phyloP scores from a whole-genome alignment of 1,139 yeast genomes.

The Nadsonia starkeyi-henricii region DNA sequence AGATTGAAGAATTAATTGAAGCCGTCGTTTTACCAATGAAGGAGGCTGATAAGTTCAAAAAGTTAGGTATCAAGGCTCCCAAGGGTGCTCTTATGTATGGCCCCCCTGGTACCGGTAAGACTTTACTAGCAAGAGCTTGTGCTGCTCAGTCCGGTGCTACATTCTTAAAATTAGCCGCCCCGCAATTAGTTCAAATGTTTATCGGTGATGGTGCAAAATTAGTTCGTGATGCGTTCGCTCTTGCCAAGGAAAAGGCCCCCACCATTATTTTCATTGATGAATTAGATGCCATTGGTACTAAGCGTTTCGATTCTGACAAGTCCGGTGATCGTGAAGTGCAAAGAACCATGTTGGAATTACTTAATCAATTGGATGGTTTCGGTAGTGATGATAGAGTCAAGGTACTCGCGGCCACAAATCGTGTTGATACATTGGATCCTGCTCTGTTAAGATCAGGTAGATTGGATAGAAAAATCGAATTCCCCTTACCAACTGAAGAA shows the following conservation, averaged over 20 bases:
- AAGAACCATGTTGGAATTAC: slow-evolving; percentile 93
- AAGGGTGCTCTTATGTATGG: slow-evolving; percentile 99
- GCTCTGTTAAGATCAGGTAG: slow-evolving; percentile 95
- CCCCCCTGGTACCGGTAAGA: slow-evolving; percentile 99
- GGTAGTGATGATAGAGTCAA: slow-evolving; percentile 97
- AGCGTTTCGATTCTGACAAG: slow-evolving; percentile 87
- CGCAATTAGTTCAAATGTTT: slow-evolving; percentile 97
- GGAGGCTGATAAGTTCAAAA: slow-evolving; percentile 90
- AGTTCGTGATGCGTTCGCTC: slow-evolving; percentile 96
- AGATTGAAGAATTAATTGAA: slow-evolving; percentile 92
- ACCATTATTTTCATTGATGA: slow-evolving; percentile 95
- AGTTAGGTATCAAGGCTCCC: slow-evolving; percentile 89
- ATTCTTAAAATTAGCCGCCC: slow-evolving; percentile 90
- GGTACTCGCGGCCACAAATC: slow-evolving; percentile 94
- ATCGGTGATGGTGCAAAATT: slow-evolving; percentile 98
- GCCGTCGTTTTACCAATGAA: slow-evolving; percentile 98
- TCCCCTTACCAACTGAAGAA: slow-evolving; percentile 94
- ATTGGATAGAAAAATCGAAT: slow-evolving; percentile 92
- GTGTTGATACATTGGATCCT: slow-evolving; percentile 96
- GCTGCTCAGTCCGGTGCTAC: slow-evolving; percentile 99
- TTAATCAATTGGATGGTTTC: slow-evolving; percentile 95
- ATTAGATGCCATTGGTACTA: slow-evolving; percentile 95
- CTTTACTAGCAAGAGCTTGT: slow-evolving; percentile 93
- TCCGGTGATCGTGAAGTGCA: slow-evolving; percentile 98
- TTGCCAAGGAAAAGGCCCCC: slow-evolving; percentile 97